These are phyloP conservation scores for Acorus gramineus DNA, from an alignment of 106 monocot species.

Conservation along the genomic window DNA sequence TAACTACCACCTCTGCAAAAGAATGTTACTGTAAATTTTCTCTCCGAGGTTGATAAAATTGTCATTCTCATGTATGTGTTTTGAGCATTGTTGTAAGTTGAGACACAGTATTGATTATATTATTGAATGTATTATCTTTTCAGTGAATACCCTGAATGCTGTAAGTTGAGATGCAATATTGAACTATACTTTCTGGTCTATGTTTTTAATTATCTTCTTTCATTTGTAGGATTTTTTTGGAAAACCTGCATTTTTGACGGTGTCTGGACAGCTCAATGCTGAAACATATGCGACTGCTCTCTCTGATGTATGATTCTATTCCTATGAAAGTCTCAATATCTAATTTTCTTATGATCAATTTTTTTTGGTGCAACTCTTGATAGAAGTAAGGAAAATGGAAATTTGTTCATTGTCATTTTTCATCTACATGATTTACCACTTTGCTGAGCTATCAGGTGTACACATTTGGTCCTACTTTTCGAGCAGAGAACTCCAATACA, in stretches of 20 bases:
- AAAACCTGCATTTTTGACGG: slow-evolving; percentile 97
- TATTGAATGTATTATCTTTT: no score
- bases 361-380: no score
- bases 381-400: no score
- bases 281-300: slow-evolving; percentile 95
- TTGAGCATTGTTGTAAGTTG: no score
- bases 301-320: slow-evolving; percentile 63
- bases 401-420: neutral
- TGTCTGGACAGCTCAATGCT: slow-evolving; percentile 94
- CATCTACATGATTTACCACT: neutral
- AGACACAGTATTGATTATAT: no score
- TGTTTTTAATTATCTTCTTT: neutral
- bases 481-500: slow-evolving; percentile 97
- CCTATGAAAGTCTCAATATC: neutral
- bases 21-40: no score
- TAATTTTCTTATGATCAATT: neutral
- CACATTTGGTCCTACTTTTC: slow-evolving; percentile 97
- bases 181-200: neutral
- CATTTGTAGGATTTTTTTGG: slow-evolving; percentile 80
- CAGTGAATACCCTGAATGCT: no score
- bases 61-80: no score
- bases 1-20: no score
- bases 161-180: neutral
- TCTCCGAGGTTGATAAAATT: no score
- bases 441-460: slow-evolving; percentile 52